Evolutionary conservation across 192 early-diverging fungal species (phyloP).

Genomic region (Podila minutissima): DNA sequence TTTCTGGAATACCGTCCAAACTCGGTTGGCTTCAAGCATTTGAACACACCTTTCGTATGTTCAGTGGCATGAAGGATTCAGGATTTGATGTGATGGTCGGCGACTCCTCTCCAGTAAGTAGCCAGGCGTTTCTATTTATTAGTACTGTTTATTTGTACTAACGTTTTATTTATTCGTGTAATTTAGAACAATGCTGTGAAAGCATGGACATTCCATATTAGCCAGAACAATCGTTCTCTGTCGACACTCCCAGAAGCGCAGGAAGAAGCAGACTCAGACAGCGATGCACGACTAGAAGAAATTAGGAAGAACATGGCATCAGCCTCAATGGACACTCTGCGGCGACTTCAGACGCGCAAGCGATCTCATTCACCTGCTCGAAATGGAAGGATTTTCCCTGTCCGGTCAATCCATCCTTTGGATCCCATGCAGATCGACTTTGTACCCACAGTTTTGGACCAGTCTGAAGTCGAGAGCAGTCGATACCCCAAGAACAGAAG

Average conservation of each 20-base stretch:
- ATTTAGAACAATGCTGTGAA: slow-evolving; percentile 17
- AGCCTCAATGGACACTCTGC: slow-evolving; percentile 21
- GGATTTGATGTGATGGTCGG: background rate
- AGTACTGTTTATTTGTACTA: background rate
- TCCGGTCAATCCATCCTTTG: background rate
- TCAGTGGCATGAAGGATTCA: slow-evolving; percentile 7
- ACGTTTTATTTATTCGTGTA: background rate
- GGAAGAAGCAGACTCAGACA: background rate
- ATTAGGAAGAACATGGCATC: slow-evolving; percentile 36
- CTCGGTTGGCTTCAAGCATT: slow-evolving; percentile 32
- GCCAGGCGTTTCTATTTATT: background rate
- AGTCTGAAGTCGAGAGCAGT: background rate
- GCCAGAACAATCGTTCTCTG: background rate
- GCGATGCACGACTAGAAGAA: background rate
- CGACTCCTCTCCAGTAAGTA: slow-evolving; percentile 16
- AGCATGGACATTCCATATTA: slow-evolving; percentile 4
- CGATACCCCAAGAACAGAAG: background rate
- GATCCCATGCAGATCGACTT: slow-evolving; percentile 46
- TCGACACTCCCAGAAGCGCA: background rate
- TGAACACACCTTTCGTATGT: slow-evolving; percentile 7
- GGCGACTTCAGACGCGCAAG: slow-evolving; percentile 27
- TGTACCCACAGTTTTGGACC: slow-evolving; percentile 14
- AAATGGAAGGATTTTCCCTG: background rate
- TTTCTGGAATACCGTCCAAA: slow-evolving; percentile 8
- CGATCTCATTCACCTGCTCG: slow-evolving; percentile 6